Percentiles rank a stretch among this genome's conserved stretches.
Conservation (phyloP, 2,329 filamentous ascomycete genomes). For the Madurella fahalii region DNA sequence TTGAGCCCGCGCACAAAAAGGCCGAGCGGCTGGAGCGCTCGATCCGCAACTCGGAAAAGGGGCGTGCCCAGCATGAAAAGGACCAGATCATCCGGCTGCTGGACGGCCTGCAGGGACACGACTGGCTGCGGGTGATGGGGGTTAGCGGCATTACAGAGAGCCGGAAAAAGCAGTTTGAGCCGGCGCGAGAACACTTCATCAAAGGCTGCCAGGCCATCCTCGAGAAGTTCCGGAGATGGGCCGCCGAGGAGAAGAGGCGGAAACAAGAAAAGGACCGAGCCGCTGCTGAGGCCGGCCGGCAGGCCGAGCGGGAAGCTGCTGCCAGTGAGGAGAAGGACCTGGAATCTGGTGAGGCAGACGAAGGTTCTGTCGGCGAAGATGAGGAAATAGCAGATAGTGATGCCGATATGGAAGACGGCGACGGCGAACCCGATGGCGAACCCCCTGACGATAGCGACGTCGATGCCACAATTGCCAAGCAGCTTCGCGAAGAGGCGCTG, state of each 20-base stretch:
- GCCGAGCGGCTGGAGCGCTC: constrained; percentile 58
- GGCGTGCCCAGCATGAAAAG: constrained; percentile 62
- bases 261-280: constrained; percentile 71
- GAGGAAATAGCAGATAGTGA: constrained; percentile 33
- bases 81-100: constrained; percentile 63
- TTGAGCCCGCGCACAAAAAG: constrained; percentile 52
- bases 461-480: constrained; percentile 67
- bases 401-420: constrained; percentile 23
- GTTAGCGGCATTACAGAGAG: constrained; percentile 80
- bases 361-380: constrained; percentile 26
- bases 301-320: constrained; percentile 25
- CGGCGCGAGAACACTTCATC: constrained; percentile 80
- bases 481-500: constrained; percentile 69
- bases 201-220: constrained; percentile 75
- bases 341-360: constrained; percentile 25
- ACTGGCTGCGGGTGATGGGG: constrained; percentile 91
- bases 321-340: constrained; percentile 35
- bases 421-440: constrained; percentile 36
- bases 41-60: constrained; percentile 61
- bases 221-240: constrained; percentile 85
- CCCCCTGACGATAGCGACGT: constrained; percentile 65
- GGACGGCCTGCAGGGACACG: constrained; percentile 80
- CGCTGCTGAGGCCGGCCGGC: constrained; percentile 39
- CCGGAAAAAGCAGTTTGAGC: constrained; percentile 81
- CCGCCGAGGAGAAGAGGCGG: constrained; percentile 79